phyloP scores from a whole-genome alignment of 371 early-diverging fungal species.

The Actinomortierella wolfii region DNA sequence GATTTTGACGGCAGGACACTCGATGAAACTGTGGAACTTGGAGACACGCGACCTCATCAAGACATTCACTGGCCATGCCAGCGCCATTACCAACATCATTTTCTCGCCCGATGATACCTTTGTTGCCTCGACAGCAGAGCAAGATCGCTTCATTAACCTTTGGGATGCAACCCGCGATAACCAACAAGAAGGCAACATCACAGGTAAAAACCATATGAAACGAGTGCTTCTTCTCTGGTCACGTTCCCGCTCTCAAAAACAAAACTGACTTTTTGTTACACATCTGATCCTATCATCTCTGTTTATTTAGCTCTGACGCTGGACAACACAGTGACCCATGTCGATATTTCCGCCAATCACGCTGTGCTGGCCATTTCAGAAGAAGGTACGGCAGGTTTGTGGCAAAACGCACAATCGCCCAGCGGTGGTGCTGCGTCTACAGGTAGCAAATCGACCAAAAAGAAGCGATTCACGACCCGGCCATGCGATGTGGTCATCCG shows the following conservation, averaged over 20 bases:
- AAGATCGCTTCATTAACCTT: conserved; percentile 79
- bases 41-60: conserved; percentile 54
- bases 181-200: conserved; percentile 55
- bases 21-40: conserved; percentile 70
- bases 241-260: too few relatives aligned
- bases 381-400: conserved; percentile 71
- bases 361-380: conserved; percentile 75
- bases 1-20: conserved; percentile 68
- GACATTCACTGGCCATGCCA: conserved; percentile 79
- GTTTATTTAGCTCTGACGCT: conserved; percentile 65
- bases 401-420: conserved; percentile 62
- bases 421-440: conserved; percentile 24
- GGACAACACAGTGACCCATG: conserved; percentile 62
- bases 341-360: conserved; percentile 59
- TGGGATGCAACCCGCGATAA: conserved; percentile 70
- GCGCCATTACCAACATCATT: conserved; percentile 58
- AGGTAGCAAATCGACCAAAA: conserved; percentile 50
- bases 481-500: conserved; percentile 63
- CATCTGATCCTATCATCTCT: not conserved
- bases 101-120: conserved; percentile 65
- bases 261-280: too few relatives aligned
- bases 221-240: too few relatives aligned
- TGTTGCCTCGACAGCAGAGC: conserved; percentile 69
- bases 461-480: conserved; percentile 64
- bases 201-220: conserved; percentile 43